Evolutionary conservation across 176 grass and related monocot species (phyloP), one percentile per base, ranked within the genome.

Genomic region (Pharus latifolius): DNA sequence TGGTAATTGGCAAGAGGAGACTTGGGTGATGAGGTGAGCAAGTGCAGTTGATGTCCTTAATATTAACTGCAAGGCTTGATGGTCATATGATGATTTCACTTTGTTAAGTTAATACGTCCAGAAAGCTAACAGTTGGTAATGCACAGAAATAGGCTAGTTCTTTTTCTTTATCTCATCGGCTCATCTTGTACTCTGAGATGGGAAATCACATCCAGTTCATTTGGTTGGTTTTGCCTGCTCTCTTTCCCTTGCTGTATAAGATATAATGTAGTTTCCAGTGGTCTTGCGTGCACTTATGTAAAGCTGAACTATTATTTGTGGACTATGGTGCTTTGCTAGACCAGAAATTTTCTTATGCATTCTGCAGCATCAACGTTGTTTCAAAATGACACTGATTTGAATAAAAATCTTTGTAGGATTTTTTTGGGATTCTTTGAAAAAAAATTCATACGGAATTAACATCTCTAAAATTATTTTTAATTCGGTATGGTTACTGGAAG

Each of bases 131-230:
- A 60, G 75, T 67, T 68, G 63, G 52, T 82, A 73, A 43, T 60
- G 43, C 70, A 60, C 75, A 73, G 60, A 73, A 79, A 67, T 79
- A 79, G 82, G 17, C 53, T 79, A 73, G 60, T 72, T 25, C 43
- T 18, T 37, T 67, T 78, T 78, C 8, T 79, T 49, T 72, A 73
- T 7, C 44, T 30, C 8, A 17, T 69, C 35, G 35, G n/a, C n/a
- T n/a, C 35, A 38, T 38, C 35, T 38, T 38, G 9, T 38, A 38
- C 35, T 26, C 10, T 34, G 33, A 43, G 49, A 67, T 67, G 50
- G 41, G 65, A 58, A 44, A 60, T 73, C 19, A 55, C 20, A 78
- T 18, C 38, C 6, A 42, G 13, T 51, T 73, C 42, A 67, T 47
- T 59, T 66, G 59, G 43, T 27, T 28, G 76, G 67, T 78, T 33